Evolutionary conservation across 2,329 filamentous ascomycete species (phyloP).

Genomic region (Grosmannia clavigera): DNA sequence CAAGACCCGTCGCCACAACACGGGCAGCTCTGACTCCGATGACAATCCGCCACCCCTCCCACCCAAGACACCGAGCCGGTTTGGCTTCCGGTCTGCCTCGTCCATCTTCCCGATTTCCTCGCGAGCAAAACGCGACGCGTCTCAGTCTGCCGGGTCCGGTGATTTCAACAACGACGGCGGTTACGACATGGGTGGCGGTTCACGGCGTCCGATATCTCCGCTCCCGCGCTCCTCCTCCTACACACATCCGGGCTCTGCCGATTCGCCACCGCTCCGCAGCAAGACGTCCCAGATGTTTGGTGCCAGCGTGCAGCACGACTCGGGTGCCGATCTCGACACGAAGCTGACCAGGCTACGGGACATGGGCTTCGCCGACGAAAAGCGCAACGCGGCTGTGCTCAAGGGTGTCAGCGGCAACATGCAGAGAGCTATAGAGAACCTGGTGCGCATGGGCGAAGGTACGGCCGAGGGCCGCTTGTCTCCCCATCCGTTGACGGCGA

Average conservation of each 20-base stretch:
- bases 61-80: slow-evolving; percentile 51
- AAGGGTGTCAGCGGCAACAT: slow-evolving; percentile 76
- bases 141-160: slow-evolving; percentile 14
- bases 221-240: slow-evolving; percentile 10
- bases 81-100: slow-evolving; percentile 46
- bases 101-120: slow-evolving; percentile 55
- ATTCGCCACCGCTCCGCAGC: slow-evolving; percentile 30
- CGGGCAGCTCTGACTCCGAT: slow-evolving; percentile 37
- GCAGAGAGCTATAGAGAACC: slow-evolving; percentile 71
- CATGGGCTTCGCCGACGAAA: slow-evolving; percentile 83
- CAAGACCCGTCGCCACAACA: slow-evolving; percentile 23
- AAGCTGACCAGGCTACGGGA: slow-evolving; percentile 71
- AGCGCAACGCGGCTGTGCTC: slow-evolving; percentile 65
- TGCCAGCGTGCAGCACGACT: slow-evolving; percentile 45
- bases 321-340: slow-evolving; percentile 43
- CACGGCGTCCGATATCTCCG: slow-evolving; percentile 22
- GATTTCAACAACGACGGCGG: slow-evolving; percentile 1
- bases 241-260: slow-evolving; percentile 11
- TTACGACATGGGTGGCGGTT: slow-evolving; percentile 12
- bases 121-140: slow-evolving; percentile 42
- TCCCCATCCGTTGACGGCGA: slow-evolving; percentile 23
- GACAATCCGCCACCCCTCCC: slow-evolving; percentile 50
- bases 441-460: slow-evolving; percentile 72
- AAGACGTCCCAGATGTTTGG: slow-evolving; percentile 61
- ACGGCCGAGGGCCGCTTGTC: slow-evolving; percentile 41